Evolutionary conservation across 75 land plant genomes (phyloP).

Genomic region (Azolla pinnata): DNA sequence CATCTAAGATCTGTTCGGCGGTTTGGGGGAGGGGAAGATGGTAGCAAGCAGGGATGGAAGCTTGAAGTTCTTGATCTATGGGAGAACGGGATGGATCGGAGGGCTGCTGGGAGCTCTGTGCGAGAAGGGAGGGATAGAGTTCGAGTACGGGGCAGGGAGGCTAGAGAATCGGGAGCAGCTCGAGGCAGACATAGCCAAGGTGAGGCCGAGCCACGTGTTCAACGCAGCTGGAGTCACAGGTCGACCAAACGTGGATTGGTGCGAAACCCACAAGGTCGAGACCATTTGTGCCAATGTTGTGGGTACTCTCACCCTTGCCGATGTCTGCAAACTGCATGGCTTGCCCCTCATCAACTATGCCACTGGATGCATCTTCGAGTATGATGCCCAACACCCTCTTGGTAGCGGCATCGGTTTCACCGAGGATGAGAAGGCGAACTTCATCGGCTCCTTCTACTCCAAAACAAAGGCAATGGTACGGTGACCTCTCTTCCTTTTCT

Average conservation of each 20-base stretch:
- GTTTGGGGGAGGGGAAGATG: too few species aligned
- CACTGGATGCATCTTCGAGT: constrained; percentile 77
- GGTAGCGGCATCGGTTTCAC: constrained; percentile 63
- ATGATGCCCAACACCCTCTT: constrained; percentile 46
- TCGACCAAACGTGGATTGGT: constrained; percentile 81
- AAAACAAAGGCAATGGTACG: constrained; percentile 80
- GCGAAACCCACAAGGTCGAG: constrained; percentile 64
- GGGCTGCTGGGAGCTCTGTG: constrained; percentile 60
- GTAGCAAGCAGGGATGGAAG: constrained; percentile 13
- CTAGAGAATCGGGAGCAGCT: constrained; percentile 45
- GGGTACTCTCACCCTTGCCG: constrained; percentile 63
- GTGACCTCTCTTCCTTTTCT: too few species aligned
- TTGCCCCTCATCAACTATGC: constrained; percentile 61
- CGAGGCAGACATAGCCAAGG: constrained; percentile 31
- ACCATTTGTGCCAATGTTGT: constrained; percentile 64
- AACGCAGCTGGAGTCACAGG: constrained; percentile 83
- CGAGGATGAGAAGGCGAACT: constrained; percentile 77
- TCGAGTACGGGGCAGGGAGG: constrained; percentile 55
- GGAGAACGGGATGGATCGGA: constrained; percentile 72
- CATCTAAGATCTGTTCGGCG: too few species aligned
- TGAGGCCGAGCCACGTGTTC: constrained; percentile 69
- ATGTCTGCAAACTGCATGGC: constrained; percentile 53
- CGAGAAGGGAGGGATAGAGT: constrained; percentile 42
- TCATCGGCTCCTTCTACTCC: constrained; percentile 66
- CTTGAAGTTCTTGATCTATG: constrained; percentile 60